phyloP scores from a whole-genome alignment of 305 asterid genomes.

The Rubia balearica region DNA sequence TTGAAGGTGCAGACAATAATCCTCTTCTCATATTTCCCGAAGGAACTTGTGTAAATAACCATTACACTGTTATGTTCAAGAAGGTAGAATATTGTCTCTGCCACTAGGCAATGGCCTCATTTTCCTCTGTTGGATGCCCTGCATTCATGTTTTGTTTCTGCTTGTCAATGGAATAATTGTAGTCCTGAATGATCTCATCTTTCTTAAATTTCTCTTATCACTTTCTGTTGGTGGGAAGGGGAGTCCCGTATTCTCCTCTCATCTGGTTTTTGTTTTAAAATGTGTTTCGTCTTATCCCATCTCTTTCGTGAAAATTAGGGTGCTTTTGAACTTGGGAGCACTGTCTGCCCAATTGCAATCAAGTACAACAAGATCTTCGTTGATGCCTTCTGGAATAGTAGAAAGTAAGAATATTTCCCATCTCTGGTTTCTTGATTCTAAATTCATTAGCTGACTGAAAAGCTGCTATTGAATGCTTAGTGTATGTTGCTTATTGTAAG shows the following conservation, averaged over 20 bases:
- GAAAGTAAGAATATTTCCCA: constrained; percentile 56
- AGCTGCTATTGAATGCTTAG: background rate
- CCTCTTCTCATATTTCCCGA: constrained; percentile 98
- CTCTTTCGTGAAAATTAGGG: constrained; percentile 49
- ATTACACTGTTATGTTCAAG: constrained; percentile 97
- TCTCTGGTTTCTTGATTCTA: constrained; percentile 10
- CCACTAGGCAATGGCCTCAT: background rate
- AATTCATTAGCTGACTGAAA: constrained; percentile 1
- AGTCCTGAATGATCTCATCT: background rate
- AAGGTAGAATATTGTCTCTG: constrained; percentile 40
- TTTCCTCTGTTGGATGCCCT: background rate
- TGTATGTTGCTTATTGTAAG: background rate
- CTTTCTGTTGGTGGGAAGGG: background rate
- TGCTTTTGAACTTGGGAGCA: constrained; percentile 90
- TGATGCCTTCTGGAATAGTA: constrained; percentile 97
- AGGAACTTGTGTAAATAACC: constrained; percentile 97
- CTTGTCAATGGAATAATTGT: background rate
- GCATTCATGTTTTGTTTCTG: background rate
- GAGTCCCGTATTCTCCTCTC: background rate
- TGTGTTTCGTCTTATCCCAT: background rate
- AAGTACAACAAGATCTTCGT: constrained; percentile 96
- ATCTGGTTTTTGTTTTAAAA: background rate
- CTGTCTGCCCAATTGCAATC: constrained; percentile 94
- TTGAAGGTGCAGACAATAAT: constrained; percentile 79
- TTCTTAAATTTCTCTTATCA: background rate